A percentile compares a stretch with the other conserved stretches of the same genome.
Evolutionary conservation across 2,329 filamentous ascomycete genomes (phyloP).

Genomic region (Lachnellula cervina): DNA sequence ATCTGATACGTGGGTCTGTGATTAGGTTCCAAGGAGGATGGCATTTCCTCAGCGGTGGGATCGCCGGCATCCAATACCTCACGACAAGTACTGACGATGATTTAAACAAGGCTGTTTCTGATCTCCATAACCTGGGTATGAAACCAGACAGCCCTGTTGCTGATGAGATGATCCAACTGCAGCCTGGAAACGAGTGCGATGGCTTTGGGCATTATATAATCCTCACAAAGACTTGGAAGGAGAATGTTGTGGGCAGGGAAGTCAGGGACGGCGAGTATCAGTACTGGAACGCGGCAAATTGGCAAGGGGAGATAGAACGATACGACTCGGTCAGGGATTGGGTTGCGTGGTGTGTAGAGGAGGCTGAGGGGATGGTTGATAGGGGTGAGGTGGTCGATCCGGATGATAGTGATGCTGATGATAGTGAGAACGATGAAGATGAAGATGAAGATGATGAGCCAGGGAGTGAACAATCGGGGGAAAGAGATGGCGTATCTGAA

Average conservation of each 20-base stretch:
- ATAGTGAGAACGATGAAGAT: background rate
- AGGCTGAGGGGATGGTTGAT: constrained; percentile 67
- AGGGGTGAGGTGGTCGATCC: background rate
- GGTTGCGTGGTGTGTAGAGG: constrained; percentile 65
- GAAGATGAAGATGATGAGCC: background rate
- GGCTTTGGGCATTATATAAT: constrained; percentile 5
- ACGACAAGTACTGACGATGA: background rate
- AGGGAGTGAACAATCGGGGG: background rate
- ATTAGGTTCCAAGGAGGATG: constrained; percentile 13
- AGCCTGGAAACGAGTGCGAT: constrained; percentile 1
- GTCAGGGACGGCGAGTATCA: constrained; percentile 5
- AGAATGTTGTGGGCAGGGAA: background rate
- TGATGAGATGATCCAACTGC: background rate
- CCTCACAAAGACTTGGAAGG: constrained; percentile 3
- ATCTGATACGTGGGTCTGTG: too few relatives aligned
- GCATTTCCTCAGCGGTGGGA: constrained; percentile 11
- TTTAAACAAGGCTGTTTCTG: background rate
- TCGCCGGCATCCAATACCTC: constrained; percentile 5
- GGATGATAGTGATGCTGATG: background rate
- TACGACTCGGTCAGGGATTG: constrained; percentile 17
- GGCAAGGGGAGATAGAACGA: background rate
- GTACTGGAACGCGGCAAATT: constrained; percentile 5
- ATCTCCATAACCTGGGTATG: background rate
- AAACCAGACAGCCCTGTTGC: background rate
- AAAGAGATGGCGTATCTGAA: background rate